Base-by-base conservation (phyloP, 2,329 filamentous ascomycete species). In the Trichoderma cornu-damae region DNA sequence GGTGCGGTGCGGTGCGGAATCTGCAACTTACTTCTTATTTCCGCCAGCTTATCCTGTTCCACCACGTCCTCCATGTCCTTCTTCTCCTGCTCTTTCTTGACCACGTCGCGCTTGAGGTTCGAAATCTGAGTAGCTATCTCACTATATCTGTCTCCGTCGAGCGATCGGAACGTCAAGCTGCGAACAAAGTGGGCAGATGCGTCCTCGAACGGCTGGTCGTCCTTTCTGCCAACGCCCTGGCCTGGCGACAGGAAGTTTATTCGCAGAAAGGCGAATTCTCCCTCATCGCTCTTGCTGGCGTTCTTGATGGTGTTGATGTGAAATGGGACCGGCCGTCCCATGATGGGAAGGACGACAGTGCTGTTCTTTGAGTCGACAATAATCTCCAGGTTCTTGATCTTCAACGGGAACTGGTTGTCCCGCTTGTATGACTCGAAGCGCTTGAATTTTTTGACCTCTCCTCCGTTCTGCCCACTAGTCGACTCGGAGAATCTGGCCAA, bases 21-120 rank as follows among this genome's bases (percentile, higher is more conserved):
- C 8, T 12, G 18, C 14, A 28, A 62, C 85, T 77, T 78, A 90
- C 89, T 96, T 78, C 94, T 83, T 64, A 97, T 92, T 69, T 96
- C 92, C 64, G 95, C 79, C 52, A 99, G 84, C 77, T 99, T 99
- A 71, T 99, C 94, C 72, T 99, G 94, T 73, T 97, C 94, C 5
- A 99, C 92, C 20, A 99, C 94, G 72, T 99, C 94, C 70, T 99
- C 94, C 88, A 99, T 88, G 66, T 99, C 93, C 77, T 99, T 99
- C 84, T 97, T 96, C 74, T 96, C 93, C 67, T 96, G 92, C 72
- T 99, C 94, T 66, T 90, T 89, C 73, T 96, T 92, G 40, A 90
- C 84, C 4, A 89, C 86, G 64, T 93, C 90, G 70, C 94, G 96
- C 77, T 96, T 96, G 78, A 99, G 87, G 68, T 96, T 94, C 9